Evolutionary conservation across 2,329 filamentous ascomycete genomes (phyloP).

Genomic region (Neopestalotiopsis sp.): DNA sequence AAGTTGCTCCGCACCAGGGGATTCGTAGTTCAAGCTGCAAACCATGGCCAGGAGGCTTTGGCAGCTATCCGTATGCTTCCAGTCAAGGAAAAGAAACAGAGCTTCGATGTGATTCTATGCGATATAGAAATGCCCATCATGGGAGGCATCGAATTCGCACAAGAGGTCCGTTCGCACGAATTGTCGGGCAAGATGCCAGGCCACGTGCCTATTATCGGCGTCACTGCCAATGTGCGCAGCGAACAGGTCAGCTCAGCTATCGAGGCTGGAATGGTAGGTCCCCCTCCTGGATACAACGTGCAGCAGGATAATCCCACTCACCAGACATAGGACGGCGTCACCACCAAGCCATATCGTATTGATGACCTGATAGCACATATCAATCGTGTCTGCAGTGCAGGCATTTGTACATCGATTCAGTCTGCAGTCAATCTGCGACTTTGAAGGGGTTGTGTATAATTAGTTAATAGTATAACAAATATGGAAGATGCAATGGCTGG

Average conservation of each 20-base stretch:
- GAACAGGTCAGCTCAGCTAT: constrained; percentile 33
- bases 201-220: constrained; percentile 32
- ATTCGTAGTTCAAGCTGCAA: constrained; percentile 58
- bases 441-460: neutral
- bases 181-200: constrained; percentile 23
- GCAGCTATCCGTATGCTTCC: constrained; percentile 33
- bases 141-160: constrained; percentile 33
- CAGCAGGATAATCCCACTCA: neutral
- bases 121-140: constrained; percentile 37
- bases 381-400: constrained; percentile 25
- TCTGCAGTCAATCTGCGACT: neutral
- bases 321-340: constrained; percentile 31
- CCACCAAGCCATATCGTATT: constrained; percentile 35
- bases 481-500: too few species aligned
- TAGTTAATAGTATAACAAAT: too few species aligned
- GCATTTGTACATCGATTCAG: neutral
- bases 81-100: neutral
- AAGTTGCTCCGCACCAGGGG: constrained; percentile 56
- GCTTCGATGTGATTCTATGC: constrained; percentile 33
- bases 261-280: constrained; percentile 33
- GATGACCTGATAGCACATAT: constrained; percentile 34
- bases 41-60: constrained; percentile 62
- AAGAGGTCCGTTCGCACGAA: constrained; percentile 30
- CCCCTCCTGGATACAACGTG: neutral
- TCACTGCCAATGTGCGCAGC: constrained; percentile 34